A percentile compares a stretch with the other conserved stretches of the same genome.
Conservation (phyloP, 768 basidiomycete genomes). For the Lactarius quietus region DNA sequence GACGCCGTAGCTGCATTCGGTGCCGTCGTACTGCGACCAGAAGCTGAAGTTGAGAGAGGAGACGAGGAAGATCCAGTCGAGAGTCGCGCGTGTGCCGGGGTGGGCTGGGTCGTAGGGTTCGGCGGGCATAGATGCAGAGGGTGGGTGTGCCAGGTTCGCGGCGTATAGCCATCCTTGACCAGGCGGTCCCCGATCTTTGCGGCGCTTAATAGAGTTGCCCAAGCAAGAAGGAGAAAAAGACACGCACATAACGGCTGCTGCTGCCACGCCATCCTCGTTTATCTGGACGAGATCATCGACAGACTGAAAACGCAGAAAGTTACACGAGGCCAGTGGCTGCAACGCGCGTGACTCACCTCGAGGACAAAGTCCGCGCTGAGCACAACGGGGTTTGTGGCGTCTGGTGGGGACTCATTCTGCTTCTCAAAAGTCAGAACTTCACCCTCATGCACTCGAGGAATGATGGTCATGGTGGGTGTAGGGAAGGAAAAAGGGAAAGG, state of each 20-base stretch:
- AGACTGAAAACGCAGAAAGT: background rate
- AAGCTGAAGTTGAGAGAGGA: conserved; percentile 86
- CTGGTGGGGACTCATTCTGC: background rate
- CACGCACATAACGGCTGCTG: conserved; percentile 23
- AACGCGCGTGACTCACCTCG: conserved; percentile 12
- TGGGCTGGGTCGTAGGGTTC: conserved; percentile 55
- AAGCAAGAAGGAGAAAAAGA: background rate
- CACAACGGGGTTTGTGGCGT: conserved; percentile 22
- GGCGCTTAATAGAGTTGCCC: background rate
- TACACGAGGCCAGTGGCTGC: background rate
- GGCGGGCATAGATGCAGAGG: conserved; percentile 70
- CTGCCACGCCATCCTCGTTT: conserved; percentile 28
- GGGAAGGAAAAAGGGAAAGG: background rate
- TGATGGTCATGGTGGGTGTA: conserved; percentile 18
- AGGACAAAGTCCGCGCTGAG: conserved; percentile 26
- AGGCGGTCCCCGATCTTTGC: conserved; percentile 60
- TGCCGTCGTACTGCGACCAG: conserved; percentile 72
- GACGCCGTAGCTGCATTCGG: conserved; percentile 64
- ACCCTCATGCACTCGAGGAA: conserved; percentile 8
- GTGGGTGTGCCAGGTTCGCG: conserved; percentile 78
- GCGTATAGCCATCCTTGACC: conserved; percentile 61
- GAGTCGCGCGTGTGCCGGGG: conserved; percentile 41
- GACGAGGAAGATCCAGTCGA: conserved; percentile 89
- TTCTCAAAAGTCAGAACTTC: conserved; percentile 14
- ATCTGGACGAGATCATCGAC: conserved; percentile 30